Base-by-base conservation (phyloP, 306 rosid species). In the Delonix regia region DNA sequence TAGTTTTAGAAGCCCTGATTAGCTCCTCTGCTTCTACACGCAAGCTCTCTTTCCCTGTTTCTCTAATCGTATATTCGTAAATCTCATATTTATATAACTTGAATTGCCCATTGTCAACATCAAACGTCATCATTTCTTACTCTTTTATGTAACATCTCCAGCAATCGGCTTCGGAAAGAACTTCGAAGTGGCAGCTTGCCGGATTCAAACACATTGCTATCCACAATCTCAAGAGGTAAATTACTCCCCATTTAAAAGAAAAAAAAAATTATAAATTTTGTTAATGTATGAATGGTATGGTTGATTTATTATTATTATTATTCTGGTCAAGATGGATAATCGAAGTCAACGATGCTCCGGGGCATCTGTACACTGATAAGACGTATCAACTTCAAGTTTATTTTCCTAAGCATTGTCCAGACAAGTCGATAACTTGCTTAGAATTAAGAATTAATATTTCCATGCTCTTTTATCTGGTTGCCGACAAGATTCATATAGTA, bases 321-420 rank as follows among this genome's bases (percentile, higher is more conserved):
- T 66, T 11, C 34, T 66, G 71, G 52, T 11, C n/a, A 27, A 13
- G 71, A 21, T 39, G 53, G 49, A 42, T 1, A 42, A 41, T 13
- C 22, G 36, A 11, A 67, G 72, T 67, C 72, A 67, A 42, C 72
- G 52, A 34, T 19, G 11, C 71, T 38, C 11, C 0, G n/a, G 9
- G 36, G 72, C 0, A 21, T 6, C 53, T 67, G 72, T 42, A 12
- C 53, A 12, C 5, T 22, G 72, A 67, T 0, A 21, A 64, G 70
- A 64, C 70, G 30, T 11, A 12, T 21, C 71, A 66, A 66, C 52
- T 14, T 41, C 34, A 65, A 65, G 45, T 39, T 65, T 33, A 19
- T 19, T 39, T 64, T 76, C 52, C 38, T 15, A 47, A 77, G 68
- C 81, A 53, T 67, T 52, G 52, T 63, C 75, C 61, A 12, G 71